Conservation (phyloP, 805 yeast species). For the Priceomyces castillae region DNA sequence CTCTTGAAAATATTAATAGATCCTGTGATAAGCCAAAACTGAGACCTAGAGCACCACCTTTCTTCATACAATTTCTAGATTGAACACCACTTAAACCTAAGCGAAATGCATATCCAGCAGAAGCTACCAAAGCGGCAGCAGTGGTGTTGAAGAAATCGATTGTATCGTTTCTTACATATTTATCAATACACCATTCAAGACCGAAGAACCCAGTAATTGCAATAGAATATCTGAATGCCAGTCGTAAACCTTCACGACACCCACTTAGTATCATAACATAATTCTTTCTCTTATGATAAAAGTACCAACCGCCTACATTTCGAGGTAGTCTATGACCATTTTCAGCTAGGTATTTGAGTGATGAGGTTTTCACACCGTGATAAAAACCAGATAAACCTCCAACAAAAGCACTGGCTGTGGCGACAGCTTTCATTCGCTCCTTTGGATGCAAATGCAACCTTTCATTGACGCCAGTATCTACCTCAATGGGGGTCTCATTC, state of each 20-base stretch:
- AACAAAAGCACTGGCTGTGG: conserved; percentile 33
- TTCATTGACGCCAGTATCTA: conserved; percentile 20
- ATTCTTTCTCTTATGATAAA: conserved; percentile 80
- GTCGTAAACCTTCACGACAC: conserved; percentile 44
- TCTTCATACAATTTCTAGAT: conserved; percentile 39
- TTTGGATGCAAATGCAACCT: conserved; percentile 51
- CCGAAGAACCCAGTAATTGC: conserved; percentile 54
- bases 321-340: conserved; percentile 80
- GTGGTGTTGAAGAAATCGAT: conserved; percentile 63
- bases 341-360: conserved; percentile 66
- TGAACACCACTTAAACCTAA: conserved; percentile 44
- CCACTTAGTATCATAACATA: conserved; percentile 66
- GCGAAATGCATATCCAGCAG: conserved; percentile 49
- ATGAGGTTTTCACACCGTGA: conserved; percentile 53
- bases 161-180: conserved; percentile 38
- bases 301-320: conserved; percentile 83
- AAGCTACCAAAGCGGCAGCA: conserved; percentile 52
- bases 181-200: conserved; percentile 61
- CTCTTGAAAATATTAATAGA: conserved; percentile 51
- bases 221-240: conserved; percentile 33
- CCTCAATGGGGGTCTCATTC: not conserved
- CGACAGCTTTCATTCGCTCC: conserved; percentile 44
- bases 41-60: conserved; percentile 60
- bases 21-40: conserved; percentile 68
- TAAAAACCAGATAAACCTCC: conserved; percentile 58